Conservation (phyloP, 768 basidiomycete genomes). For the Lanmaoa pseudosensibilis region DNA sequence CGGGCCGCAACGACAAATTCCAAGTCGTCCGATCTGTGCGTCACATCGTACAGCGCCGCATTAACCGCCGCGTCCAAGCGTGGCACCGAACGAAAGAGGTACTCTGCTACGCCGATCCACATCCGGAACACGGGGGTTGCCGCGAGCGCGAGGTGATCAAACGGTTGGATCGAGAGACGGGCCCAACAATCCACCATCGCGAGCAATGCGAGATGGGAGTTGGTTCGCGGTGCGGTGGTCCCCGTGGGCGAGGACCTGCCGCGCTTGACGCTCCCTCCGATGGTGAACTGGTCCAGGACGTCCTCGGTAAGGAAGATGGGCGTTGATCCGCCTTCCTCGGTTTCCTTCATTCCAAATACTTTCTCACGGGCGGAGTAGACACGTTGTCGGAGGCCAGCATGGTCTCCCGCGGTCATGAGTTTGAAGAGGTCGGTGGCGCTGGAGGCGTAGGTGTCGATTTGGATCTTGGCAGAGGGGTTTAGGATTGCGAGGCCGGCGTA, state of each 20-base stretch:
- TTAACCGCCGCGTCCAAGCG: slow-evolving; percentile 70
- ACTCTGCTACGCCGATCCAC: slow-evolving; percentile 96
- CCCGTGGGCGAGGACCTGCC: slow-evolving; percentile 9
- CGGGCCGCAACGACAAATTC: slow-evolving; percentile 93
- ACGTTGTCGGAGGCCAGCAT: slow-evolving; percentile 59
- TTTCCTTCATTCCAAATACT: slow-evolving; percentile 63
- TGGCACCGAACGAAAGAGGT: slow-evolving; percentile 74
- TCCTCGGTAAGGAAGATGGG: slow-evolving; percentile 85
- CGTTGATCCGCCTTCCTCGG: slow-evolving; percentile 29
- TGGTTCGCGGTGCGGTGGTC: slow-evolving; percentile 41
- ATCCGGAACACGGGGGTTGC: slow-evolving; percentile 96
- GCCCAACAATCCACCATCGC: slow-evolving; percentile 99
- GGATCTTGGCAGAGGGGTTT: slow-evolving; percentile 83
- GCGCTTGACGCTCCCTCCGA: slow-evolving; percentile 47
- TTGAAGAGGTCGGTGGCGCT: slow-evolving; percentile 91
- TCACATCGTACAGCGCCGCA: slow-evolving; percentile 71
- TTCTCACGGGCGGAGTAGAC: slow-evolving; percentile 70
- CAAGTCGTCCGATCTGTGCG: slow-evolving; percentile 85
- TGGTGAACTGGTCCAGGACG: slow-evolving; percentile 85
- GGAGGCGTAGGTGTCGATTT: slow-evolving; percentile 89
- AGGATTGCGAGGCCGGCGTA: slow-evolving; percentile 98
- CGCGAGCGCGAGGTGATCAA: slow-evolving; percentile 86
- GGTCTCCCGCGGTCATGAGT: slow-evolving; percentile 75
- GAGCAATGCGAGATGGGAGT: slow-evolving; percentile 90
- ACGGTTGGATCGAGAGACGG: slow-evolving; percentile 80